These are phyloP conservation scores for Syncephalis plumigaleata DNA, from an alignment of 371 early-diverging fungal species.

Conservation along the genomic window DNA sequence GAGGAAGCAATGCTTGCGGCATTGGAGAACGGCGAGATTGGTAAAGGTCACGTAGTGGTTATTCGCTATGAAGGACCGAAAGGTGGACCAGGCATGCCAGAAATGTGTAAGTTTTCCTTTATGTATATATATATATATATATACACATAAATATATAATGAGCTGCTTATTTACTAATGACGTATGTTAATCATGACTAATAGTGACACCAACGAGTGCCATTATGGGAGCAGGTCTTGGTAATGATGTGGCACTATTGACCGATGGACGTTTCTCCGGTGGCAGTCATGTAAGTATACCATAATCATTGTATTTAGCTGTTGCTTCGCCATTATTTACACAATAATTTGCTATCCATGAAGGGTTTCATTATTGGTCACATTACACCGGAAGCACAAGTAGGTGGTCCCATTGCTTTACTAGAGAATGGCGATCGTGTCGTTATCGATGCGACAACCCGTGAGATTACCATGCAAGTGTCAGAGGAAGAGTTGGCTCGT, in stretches of 20 bases:
- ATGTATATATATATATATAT: neutral
- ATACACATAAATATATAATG: neutral
- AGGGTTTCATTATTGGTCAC: slow-evolving; percentile 97
- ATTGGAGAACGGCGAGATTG: slow-evolving; percentile 57
- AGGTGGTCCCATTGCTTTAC: slow-evolving; percentile 88
- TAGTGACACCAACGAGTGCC: slow-evolving; percentile 82
- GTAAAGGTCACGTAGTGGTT: slow-evolving; percentile 76
- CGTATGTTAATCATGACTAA: no score
- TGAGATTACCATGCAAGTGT: slow-evolving; percentile 48
- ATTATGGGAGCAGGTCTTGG: slow-evolving; percentile 98
- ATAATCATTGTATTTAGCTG: no score
- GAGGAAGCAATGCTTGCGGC: slow-evolving; percentile 80
- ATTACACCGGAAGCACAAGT: slow-evolving; percentile 93
- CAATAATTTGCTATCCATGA: slow-evolving; percentile 8
- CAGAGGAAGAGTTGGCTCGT: slow-evolving; percentile 54
- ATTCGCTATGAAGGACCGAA: slow-evolving; percentile 84
- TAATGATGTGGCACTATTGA: slow-evolving; percentile 86
- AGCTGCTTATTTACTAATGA: neutral
- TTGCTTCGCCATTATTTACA: neutral
- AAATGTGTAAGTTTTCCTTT: slow-evolving; percentile 49
- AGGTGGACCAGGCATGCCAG: slow-evolving; percentile 90
- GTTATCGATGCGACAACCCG: slow-evolving; percentile 69
- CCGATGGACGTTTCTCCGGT: slow-evolving; percentile 96
- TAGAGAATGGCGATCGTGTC: slow-evolving; percentile 73
- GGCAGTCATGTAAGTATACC: slow-evolving; percentile 60